Evolutionary conservation across 169 alveolate species (phyloP).

Genomic region (Cryptosporidium ubiquitum): DNA sequence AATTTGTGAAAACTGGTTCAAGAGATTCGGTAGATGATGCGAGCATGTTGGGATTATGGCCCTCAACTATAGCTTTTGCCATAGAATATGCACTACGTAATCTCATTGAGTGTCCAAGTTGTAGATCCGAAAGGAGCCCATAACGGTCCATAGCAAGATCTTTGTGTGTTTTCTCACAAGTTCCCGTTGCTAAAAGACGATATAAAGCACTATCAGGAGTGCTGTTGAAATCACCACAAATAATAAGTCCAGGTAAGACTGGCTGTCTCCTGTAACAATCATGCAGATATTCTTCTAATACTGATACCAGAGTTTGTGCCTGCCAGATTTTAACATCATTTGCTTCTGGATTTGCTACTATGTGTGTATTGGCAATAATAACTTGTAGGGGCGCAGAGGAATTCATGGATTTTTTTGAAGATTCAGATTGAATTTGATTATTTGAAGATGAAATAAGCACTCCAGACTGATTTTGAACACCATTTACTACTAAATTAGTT

Average conservation of each 20-base stretch:
- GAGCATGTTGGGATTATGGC: slow-evolving; percentile 54
- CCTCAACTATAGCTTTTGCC: slow-evolving; percentile 74
- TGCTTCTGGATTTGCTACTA: slow-evolving; percentile 82
- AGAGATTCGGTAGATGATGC: slow-evolving; percentile 49
- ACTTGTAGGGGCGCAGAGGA: slow-evolving; percentile 72
- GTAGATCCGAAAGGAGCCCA: slow-evolving; percentile 78
- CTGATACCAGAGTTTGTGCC: slow-evolving; percentile 81
- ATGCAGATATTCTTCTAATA: slow-evolving; percentile 77
- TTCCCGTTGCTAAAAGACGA: slow-evolving; percentile 79
- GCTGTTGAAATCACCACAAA: slow-evolving; percentile 83
- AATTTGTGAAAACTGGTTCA: slow-evolving; percentile 84
- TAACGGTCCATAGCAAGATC: slow-evolving; percentile 78
- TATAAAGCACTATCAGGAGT: slow-evolving; percentile 84
- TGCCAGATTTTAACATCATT: slow-evolving; percentile 84
- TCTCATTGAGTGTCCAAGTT: slow-evolving; percentile 79
- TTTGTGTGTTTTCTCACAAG: slow-evolving; percentile 79
- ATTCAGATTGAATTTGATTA: neutral
- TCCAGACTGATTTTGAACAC: slow-evolving; percentile 23
- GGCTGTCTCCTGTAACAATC: slow-evolving; percentile 77
- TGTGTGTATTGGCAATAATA: slow-evolving; percentile 82
- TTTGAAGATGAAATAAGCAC: neutral
- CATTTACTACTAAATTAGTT: neutral
- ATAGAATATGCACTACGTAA: slow-evolving; percentile 81
- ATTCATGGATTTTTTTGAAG: neutral
- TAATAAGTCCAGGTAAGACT: slow-evolving; percentile 78